phyloP scores from a whole-genome alignment of 371 early-diverging fungal genomes.

The Synchytrium microbalum region DNA sequence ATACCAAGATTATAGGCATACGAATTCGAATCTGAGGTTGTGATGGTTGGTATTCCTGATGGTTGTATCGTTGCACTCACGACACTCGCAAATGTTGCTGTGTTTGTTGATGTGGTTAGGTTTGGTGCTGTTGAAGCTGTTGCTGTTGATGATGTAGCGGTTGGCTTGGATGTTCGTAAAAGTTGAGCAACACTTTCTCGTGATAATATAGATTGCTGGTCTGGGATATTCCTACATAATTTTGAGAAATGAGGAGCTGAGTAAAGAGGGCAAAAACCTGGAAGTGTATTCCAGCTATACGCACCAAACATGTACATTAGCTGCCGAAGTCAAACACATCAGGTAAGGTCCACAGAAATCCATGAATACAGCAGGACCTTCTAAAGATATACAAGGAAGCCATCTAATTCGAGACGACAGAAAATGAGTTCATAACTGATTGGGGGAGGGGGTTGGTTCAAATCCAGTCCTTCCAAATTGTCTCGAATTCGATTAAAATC shows the following conservation, averaged over 20 bases:
- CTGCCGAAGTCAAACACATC: constrained; percentile 56
- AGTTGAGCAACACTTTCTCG: not conserved
- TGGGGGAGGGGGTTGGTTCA: not conserved
- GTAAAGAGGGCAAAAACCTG: not conserved
- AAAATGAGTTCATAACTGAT: not conserved
- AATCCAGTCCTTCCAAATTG: too few relatives aligned
- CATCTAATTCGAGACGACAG: constrained; percentile 31
- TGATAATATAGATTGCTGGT: not conserved
- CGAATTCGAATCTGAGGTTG: not conserved
- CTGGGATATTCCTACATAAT: not conserved
- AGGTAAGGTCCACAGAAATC: constrained; percentile 50
- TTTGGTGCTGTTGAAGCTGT: too few relatives aligned
- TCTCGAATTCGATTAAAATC: not conserved
- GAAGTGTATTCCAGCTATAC: constrained; percentile 15
- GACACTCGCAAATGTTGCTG: too few relatives aligned
- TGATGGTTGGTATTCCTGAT: not conserved
- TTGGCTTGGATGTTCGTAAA: too few relatives aligned
- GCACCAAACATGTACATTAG: constrained; percentile 58
- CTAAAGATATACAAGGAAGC: constrained; percentile 60
- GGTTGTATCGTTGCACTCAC: not conserved
- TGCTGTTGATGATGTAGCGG: too few relatives aligned
- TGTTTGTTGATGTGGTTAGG: too few relatives aligned
- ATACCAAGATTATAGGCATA: not conserved
- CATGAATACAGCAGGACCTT: constrained; percentile 54
- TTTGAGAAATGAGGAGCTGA: too few relatives aligned